phyloP scores from a whole-genome alignment of 192 early-diverging fungal genomes.

The Dimargaris xerosporica region DNA sequence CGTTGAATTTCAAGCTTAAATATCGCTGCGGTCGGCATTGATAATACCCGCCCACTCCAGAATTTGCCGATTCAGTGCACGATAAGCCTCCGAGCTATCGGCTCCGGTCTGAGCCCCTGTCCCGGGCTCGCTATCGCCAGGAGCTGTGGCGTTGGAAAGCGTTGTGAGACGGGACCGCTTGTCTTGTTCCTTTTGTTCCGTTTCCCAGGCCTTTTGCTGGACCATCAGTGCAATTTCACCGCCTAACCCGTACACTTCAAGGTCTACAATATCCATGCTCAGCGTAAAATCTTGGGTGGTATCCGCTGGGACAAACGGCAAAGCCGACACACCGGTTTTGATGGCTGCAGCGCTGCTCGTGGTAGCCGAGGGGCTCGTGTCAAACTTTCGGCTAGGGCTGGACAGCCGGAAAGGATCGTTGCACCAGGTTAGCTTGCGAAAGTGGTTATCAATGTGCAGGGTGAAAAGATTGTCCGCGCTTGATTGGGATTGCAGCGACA shows the following conservation, averaged over 20 bases:
- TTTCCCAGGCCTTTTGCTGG: neutral
- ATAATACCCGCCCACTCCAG: constrained; percentile 9
- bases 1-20: neutral
- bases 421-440: neutral
- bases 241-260: constrained; percentile 10
- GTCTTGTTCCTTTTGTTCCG: neutral
- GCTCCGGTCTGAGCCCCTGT: no score
- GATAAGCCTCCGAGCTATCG: no score
- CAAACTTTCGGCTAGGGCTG: neutral
- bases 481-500: no score
- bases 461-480: no score
- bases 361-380: no score
- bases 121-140: no score
- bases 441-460: neutral
- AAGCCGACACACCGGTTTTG: no score
- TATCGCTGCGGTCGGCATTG: neutral
- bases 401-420: constrained; percentile 8
- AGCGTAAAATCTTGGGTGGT: constrained; percentile 3
- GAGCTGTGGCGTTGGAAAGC: neutral
- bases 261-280: constrained; percentile 1
- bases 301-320: constrained; percentile 6
- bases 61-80: neutral
- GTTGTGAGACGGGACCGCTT: neutral
- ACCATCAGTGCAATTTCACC: neutral
- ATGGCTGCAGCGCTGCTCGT: neutral